Evolutionary conservation across 768 basidiomycete genomes (phyloP), one percentile per base, ranked within the genome.

Genomic region (Kwoniella dendrophila): DNA sequence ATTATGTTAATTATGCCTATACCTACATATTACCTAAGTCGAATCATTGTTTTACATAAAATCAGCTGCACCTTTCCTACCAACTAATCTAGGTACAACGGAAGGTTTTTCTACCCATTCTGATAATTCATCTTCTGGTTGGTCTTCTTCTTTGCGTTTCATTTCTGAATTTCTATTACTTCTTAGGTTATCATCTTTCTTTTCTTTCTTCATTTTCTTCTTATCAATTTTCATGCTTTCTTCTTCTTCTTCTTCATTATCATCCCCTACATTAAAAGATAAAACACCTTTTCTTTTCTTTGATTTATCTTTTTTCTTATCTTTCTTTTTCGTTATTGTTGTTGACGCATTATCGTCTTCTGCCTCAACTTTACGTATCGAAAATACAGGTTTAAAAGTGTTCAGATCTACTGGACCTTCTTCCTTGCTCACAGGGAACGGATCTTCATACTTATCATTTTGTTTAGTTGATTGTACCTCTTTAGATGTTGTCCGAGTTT

Each of bases 331-430:
- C n/a, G n/a, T n/a, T n/a, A n/a, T n/a, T n/a, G n/a, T n/a, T n/a
- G n/a, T n/a, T 43, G 80, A 48, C 3, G 16, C 32, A 6, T 40
- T 40, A 12, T 27, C 56, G 14, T 38, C 49, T 4, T 53, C 56
- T 18, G 60, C 64, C 1, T 57, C 56, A 1, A 69, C 65, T 24
- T 59, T 34, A 22, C 63, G 74, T 47, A 47, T 83, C 79, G n/a
- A 86, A 84, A 97, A 98, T 0, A 87, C 90, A 0, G 94, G 94
- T 71, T 88, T 90, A 83, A 95, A 97, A 0, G 87, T 86, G n/a
- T 83, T 79, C 27, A 86, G 55, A 72, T 92, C 88, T 7, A 84
- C 72, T 20, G 75, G 72, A 12, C 45, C 66, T n/a, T 73, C 66
- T 36, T 70, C 80, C 24, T 73, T 76, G 22, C 72, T 55, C 6